A percentile compares a stretch with the other conserved stretches of the same genome.
These are phyloP conservation scores for Melaleuca quinquenervia DNA, from an alignment of 345 rosid species.

Conservation along the genomic window DNA sequence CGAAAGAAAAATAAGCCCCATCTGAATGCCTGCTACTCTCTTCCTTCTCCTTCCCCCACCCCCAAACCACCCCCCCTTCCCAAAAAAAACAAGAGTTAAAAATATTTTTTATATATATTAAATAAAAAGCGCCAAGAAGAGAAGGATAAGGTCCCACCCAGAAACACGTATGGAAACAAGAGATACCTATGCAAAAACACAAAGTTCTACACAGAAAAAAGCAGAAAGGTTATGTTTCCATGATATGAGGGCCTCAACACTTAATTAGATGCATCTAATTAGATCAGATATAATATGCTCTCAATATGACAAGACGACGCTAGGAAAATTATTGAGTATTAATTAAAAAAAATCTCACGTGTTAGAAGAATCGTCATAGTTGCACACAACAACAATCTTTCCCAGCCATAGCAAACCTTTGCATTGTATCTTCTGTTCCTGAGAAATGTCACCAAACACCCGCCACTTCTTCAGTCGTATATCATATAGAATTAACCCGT, in stretches of 20 bases:
- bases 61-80: neutral
- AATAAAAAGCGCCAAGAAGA: neutral
- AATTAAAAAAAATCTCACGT: constrained; percentile 35
- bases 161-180: neutral
- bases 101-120: neutral
- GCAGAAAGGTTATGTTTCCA: neutral
- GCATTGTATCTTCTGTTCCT: constrained; percentile 93
- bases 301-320: neutral
- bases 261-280: neutral
- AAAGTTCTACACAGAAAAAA: neutral
- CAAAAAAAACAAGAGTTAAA: neutral
- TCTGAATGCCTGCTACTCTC: neutral
- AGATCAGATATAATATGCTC: neutral
- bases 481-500: constrained; percentile 86
- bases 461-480: constrained; percentile 82
- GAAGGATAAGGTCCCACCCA: neutral
- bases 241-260: neutral
- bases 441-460: constrained; percentile 90
- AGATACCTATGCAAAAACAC: neutral
- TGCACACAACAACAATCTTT: constrained; percentile 90
- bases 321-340: neutral
- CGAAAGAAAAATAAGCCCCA: neutral
- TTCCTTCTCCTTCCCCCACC: neutral
- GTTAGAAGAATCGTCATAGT: constrained; percentile 65
- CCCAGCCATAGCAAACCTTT: constrained; percentile 93